Base-by-base conservation (phyloP, 2,329 filamentous ascomycete species). In the Albifimbria verrucaria region DNA sequence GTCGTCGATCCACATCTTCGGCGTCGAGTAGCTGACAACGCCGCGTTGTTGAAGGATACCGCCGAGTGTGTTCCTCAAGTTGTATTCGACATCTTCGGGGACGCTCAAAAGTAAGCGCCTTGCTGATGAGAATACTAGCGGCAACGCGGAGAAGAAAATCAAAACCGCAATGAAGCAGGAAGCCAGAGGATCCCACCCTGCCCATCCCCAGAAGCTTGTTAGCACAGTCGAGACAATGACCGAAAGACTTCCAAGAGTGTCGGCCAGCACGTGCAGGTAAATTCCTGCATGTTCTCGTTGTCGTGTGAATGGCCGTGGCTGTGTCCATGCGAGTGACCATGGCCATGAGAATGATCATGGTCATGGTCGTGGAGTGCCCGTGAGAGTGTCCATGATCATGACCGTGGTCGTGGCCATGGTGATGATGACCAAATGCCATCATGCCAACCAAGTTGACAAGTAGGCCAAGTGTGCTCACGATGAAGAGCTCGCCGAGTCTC, bases 241-340 rank as follows among this genome's bases (percentile, higher is more conserved):
- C 1, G 94, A 94, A 1, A 92, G 89, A 51, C 92, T 97, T 23
- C 94, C 94, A 25, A 97, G 85, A 0, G 94, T 96, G 68, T 99
- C 94, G 6, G 94, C 94, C 24, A 97, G 79, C 49, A 99, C 90
- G 65, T 99, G 94, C 20, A 99, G 77, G 71, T 96, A 99, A 59
- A 99, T 97, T 12, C 94, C 62, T 94, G 75, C 92, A 99, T 97
- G 67, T 99, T 99, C 64, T 99, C 94, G 68, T 96, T 96, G 56
- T 91, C 88, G 64, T 92, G 88, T n/a, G 64, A 59, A 53, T 67
- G 73, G 59, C 22, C 57, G 52, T 62, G 68, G 56, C 57, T 55
- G 53, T 76, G 70, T n/a, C 60, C 68, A 53, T 76, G 70, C 26
- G 56, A 62, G 58, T 78, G 73, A 4, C 61, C 64, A 52, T 79